These are phyloP conservation scores for Kwoniella heveanensis DNA, from an alignment of 768 basidiomycete species.

Conservation along the genomic window DNA sequence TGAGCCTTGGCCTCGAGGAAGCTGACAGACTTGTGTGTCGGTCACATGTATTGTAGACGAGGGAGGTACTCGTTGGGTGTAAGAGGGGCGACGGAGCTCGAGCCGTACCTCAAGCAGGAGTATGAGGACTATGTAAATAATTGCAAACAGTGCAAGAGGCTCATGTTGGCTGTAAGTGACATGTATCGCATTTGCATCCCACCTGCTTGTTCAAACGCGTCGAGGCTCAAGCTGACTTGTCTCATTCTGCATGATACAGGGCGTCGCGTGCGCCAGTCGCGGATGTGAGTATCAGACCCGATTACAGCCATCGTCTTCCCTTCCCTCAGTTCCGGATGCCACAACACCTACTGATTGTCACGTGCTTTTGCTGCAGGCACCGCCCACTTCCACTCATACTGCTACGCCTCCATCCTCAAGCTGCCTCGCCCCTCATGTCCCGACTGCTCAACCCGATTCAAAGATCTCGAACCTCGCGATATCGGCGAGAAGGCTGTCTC, in stretches of 20 bases:
- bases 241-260: conserved; percentile 18
- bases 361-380: conserved; percentile 32
- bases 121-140: conserved; percentile 42
- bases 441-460: conserved; percentile 32
- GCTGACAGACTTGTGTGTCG: neutral
- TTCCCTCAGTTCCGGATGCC: too few relatives aligned
- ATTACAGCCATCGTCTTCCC: too few relatives aligned
- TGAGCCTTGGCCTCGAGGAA: too few relatives aligned
- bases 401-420: conserved; percentile 29
- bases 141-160: conserved; percentile 40
- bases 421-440: conserved; percentile 31
- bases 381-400: conserved; percentile 43
- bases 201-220: too few relatives aligned
- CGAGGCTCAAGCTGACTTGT: neutral
- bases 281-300: conserved; percentile 30
- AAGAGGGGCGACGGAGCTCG: conserved; percentile 45
- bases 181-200: too few relatives aligned
- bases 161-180: conserved; percentile 45
- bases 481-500: conserved; percentile 48
- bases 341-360: neutral
- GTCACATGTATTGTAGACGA: conserved; percentile 31
- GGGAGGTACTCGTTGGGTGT: conserved; percentile 42
- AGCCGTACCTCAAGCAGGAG: conserved; percentile 37
- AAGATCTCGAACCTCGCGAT: conserved; percentile 16
- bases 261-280: conserved; percentile 29